These are phyloP conservation scores for Daldinia decipiens DNA, from an alignment of 495 filamentous ascomycete genomes.

Conservation along the genomic window DNA sequence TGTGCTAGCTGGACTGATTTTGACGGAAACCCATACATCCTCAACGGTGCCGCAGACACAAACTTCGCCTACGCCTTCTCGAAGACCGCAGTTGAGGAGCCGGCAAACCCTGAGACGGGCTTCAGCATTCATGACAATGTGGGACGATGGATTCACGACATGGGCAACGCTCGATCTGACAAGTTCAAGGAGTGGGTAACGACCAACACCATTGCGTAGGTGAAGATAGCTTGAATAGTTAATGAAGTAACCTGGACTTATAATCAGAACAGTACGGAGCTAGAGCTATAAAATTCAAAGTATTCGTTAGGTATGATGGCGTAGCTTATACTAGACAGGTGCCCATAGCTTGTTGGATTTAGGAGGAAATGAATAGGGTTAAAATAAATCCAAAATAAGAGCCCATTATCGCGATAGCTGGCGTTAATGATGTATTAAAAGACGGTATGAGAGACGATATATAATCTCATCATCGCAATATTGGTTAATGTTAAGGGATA, in stretches of 20 bases:
- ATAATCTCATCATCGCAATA: no score
- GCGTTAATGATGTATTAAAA: no score
- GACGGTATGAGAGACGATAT: no score
- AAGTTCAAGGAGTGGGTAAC: slow-evolving; percentile 44
- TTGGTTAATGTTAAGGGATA: no score
- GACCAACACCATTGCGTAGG: slow-evolving; percentile 43
- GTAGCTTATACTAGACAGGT: slow-evolving; percentile 34
- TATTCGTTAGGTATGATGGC: slow-evolving; percentile 34
- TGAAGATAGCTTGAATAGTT: slow-evolving; percentile 18
- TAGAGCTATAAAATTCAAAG: slow-evolving; percentile 42
- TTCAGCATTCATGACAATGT: slow-evolving; percentile 60
- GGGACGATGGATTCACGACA: slow-evolving; percentile 56
- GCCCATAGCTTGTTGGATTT: slow-evolving; percentile 18
- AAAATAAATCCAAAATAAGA: not conserved
- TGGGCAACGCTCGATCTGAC: slow-evolving; percentile 47
- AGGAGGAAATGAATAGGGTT: slow-evolving; percentile 31
- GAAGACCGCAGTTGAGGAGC: slow-evolving; percentile 50
- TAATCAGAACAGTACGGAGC: slow-evolving; percentile 35
- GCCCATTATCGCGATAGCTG: not conserved
- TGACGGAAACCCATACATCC: slow-evolving; percentile 50
- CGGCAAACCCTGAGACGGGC: slow-evolving; percentile 43
- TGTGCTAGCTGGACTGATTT: slow-evolving; percentile 58
- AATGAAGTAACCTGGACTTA: slow-evolving; percentile 31
- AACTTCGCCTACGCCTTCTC: slow-evolving; percentile 56
- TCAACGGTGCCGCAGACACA: slow-evolving; percentile 51